phyloP scores from a whole-genome alignment of 164 flowering plant species.

The grape (Vitis vinifera) region ASM3070453v1 NC_081805.1:12282001-12282500 shows the following conservation, averaged over 20 bases:
- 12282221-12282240: background rate
- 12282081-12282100: too few species aligned
- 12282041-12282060: too few species aligned
- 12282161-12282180: too few species aligned
- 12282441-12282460: conserved; percentile 8
- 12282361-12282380: conserved; percentile 29
- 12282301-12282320: conserved; percentile 22
- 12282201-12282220: background rate
- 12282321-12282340: conserved; percentile 15
- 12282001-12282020: too few species aligned
- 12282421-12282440: conserved; percentile 10
- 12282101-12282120: too few species aligned
- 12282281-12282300: conserved; percentile 19
- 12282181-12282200: background rate
- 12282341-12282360: conserved; percentile 26
- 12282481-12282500: conserved; percentile 27
- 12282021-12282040: too few species aligned
- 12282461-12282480: conserved; percentile 25
- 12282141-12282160: too few species aligned
- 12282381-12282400: conserved; percentile 20
- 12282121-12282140: too few species aligned
- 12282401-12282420: conserved; percentile 28
- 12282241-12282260: background rate
- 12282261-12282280: background rate
- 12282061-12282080: too few species aligned